Conservation (phyloP, 108 stramenopile genomes). For the Stephanodiscus minutulus region DNA sequence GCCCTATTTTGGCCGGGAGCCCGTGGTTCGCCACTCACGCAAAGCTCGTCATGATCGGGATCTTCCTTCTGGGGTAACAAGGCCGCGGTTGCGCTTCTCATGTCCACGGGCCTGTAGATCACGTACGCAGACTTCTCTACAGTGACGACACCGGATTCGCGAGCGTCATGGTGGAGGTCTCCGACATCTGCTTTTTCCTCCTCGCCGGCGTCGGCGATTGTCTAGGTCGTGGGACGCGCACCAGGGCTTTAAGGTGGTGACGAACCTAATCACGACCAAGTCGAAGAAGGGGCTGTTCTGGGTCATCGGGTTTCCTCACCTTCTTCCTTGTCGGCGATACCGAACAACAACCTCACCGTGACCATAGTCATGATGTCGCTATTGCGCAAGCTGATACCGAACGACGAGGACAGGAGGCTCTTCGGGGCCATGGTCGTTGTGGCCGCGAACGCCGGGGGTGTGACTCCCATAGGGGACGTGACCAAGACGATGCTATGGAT, state of each 20-base stretch:
- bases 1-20: slow-evolving; percentile 56
- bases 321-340: slow-evolving; percentile 91
- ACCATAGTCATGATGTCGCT: slow-evolving; percentile 94
- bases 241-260: slow-evolving; percentile 95
- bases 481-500: slow-evolving; percentile 98
- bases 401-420: slow-evolving; percentile 79
- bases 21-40: slow-evolving; percentile 83
- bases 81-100: slow-evolving; percentile 89
- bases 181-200: slow-evolving; percentile 94
- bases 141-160: slow-evolving; percentile 65
- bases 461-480: slow-evolving; percentile 96
- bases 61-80: slow-evolving; percentile 94
- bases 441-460: slow-evolving; percentile 94
- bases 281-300: slow-evolving; percentile 90
- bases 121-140: slow-evolving; percentile 92
- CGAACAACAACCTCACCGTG: slow-evolving; percentile 93
- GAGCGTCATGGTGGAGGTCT: slow-evolving; percentile 82
- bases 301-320: slow-evolving; percentile 89
- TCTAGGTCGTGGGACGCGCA: slow-evolving; percentile 93
- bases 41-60: slow-evolving; percentile 79
- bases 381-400: slow-evolving; percentile 84
- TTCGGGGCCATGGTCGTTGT: slow-evolving; percentile 96
- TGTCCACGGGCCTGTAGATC: slow-evolving; percentile 93
- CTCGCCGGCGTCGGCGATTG: slow-evolving; percentile 92
- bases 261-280: slow-evolving; percentile 89